These are phyloP conservation scores for Boehmeria nivea DNA, from an alignment of 306 rosid species.

Conservation along the genomic window DNA sequence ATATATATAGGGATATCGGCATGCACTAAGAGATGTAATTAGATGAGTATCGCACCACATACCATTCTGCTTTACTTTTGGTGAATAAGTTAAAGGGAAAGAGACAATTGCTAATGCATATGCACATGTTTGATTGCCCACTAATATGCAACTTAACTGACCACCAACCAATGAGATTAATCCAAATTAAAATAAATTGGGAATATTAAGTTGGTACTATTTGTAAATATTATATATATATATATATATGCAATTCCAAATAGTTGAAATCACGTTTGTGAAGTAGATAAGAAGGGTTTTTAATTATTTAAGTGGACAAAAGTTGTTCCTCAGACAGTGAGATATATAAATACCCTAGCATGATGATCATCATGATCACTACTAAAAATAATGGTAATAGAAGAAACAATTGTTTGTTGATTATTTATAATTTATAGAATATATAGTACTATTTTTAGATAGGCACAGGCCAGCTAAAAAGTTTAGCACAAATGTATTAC, in stretches of 20 bases:
- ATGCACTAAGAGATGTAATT: background rate
- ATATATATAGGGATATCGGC: background rate
- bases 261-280: background rate
- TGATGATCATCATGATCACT: too few relatives aligned
- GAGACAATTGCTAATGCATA: background rate
- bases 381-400: too few relatives aligned
- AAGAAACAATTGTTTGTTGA: too few relatives aligned
- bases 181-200: background rate
- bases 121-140: slow-evolving; percentile 8
- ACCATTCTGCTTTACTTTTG: slow-evolving; percentile 1
- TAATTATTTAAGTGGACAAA: background rate
- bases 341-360: background rate
- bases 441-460: too few relatives aligned
- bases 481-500: too few relatives aligned
- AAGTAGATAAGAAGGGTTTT: slow-evolving; percentile 9
- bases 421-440: too few relatives aligned
- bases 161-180: background rate
- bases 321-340: background rate
- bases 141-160: background rate
- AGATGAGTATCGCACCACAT: background rate
- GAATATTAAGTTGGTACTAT: background rate
- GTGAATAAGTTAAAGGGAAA: background rate
- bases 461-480: too few relatives aligned
- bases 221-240: background rate
- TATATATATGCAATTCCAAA: background rate